Percentiles rank a stretch among this genome's conserved stretches.
These are phyloP conservation scores for Termitomyces sp. DNA, from an alignment of 768 basidiomycete species.

Conservation along the genomic window DNA sequence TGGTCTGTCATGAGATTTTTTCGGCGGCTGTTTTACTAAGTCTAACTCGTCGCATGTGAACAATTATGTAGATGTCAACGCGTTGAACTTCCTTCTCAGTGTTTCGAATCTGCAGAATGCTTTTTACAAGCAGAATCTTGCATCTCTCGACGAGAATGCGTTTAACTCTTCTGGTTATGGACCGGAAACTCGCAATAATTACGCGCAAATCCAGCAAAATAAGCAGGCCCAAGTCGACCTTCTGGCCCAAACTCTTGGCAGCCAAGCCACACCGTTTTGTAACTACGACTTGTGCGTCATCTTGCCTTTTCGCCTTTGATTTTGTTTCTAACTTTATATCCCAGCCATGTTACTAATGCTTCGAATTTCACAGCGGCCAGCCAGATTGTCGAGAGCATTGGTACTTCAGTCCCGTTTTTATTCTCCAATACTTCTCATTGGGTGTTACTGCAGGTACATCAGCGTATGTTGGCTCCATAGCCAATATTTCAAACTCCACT, in stretches of 20 bases:
- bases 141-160: conserved; percentile 7
- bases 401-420: neutral
- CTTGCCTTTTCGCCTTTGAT: neutral
- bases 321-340: neutral
- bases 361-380: conserved; percentile 10
- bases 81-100: conserved; percentile 9
- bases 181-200: conserved; percentile 5
- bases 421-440: neutral
- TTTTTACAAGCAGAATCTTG: conserved; percentile 13
- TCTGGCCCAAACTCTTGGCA: conserved; percentile 27
- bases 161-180: conserved; percentile 10
- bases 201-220: conserved; percentile 9
- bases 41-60: neutral
- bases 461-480: conserved; percentile 45
- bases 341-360: conserved; percentile 9
- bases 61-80: conserved; percentile 2
- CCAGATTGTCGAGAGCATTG: conserved; percentile 11
- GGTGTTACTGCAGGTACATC: conserved; percentile 21
- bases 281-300: conserved; percentile 40
- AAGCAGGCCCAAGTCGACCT: conserved; percentile 14
- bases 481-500: conserved; percentile 28
- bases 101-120: conserved; percentile 12
- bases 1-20: conserved; percentile 6
- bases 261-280: conserved; percentile 39
- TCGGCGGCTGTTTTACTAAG: neutral